These are phyloP conservation scores for Stephania yunnanensis DNA, from an alignment of 164 flowering plant species.

Conservation along the genomic window DNA sequence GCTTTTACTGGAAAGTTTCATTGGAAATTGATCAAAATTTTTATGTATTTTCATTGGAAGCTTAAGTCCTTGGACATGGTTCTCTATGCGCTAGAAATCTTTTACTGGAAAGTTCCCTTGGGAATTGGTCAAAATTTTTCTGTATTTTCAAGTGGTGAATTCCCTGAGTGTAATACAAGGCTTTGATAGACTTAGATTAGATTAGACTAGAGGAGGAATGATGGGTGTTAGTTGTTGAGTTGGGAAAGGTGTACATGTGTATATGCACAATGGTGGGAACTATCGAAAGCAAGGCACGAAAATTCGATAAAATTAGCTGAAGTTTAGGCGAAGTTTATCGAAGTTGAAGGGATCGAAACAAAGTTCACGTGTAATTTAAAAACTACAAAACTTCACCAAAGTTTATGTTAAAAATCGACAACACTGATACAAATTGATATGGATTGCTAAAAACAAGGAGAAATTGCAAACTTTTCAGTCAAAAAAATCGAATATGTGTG, in stretches of 20 bases:
- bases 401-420: too few relatives aligned
- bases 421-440: too few relatives aligned
- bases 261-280: too few relatives aligned
- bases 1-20: constrained; percentile 1
- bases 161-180: neutral
- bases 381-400: too few relatives aligned
- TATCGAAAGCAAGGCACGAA: too few relatives aligned
- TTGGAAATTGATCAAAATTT: neutral
- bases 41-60: neutral
- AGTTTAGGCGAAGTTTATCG: too few relatives aligned
- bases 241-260: constrained; percentile 1
- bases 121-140: neutral
- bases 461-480: too few relatives aligned
- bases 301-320: too few relatives aligned
- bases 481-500: too few relatives aligned
- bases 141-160: neutral
- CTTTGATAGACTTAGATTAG: neutral
- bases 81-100: neutral
- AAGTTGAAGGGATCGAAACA: too few relatives aligned
- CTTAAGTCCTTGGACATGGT: neutral
- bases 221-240: constrained; percentile 3
- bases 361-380: too few relatives aligned
- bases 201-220: neutral
- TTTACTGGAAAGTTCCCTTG: constrained; percentile 1
- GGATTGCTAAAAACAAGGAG: too few relatives aligned